A percentile compares a stretch with the other conserved stretches of the same genome.
Evolutionary conservation across 805 yeast genomes (phyloP).

Genomic region (Pichia paraexigua): DNA sequence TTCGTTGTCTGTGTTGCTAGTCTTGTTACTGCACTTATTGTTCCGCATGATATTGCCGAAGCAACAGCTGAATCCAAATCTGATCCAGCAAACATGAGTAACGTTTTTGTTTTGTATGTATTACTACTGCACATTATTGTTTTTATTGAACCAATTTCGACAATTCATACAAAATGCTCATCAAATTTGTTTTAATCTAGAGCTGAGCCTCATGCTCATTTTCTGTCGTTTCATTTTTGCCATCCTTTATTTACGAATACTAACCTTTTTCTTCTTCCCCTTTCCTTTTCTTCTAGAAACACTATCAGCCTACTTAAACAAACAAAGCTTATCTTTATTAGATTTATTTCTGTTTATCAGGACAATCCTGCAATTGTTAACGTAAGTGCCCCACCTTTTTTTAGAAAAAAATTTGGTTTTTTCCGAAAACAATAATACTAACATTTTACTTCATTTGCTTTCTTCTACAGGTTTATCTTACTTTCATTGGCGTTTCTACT

Average conservation of each 20-base stretch:
- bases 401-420: too few relatives aligned
- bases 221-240: not conserved
- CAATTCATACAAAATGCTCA: not conserved
- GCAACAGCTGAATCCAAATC: not conserved
- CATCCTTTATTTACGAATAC: not conserved
- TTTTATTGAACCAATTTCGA: too few relatives aligned
- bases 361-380: not conserved
- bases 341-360: not conserved
- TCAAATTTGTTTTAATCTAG: not conserved
- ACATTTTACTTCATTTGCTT: not conserved
- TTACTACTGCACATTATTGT: not conserved
- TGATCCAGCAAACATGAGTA: not conserved
- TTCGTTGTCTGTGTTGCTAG: not conserved
- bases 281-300: not conserved
- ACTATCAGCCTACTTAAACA: not conserved
- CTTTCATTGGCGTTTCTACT: not conserved
- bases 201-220: not conserved
- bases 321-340: not conserved
- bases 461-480: conserved; percentile 1
- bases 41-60: not conserved
- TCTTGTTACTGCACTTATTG: not conserved
- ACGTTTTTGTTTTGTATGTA: not conserved
- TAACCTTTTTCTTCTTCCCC: not conserved
- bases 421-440: not conserved
- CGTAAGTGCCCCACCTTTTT: not conserved